These are phyloP conservation scores for Phytophthora sojae DNA, from an alignment of 352 stramenopile genomes.

Conservation along the genomic window DNA sequence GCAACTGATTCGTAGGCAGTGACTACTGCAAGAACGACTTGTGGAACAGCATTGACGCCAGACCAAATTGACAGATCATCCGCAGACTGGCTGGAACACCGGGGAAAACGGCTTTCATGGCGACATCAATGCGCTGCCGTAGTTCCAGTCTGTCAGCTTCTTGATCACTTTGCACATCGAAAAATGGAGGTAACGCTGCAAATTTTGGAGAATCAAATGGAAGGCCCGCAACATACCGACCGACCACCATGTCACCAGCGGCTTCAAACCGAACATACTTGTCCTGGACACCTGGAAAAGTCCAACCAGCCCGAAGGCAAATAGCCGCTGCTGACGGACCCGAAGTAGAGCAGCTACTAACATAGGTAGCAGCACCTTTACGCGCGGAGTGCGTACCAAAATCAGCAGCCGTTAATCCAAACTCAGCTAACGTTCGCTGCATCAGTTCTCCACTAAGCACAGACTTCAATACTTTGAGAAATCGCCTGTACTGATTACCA, in stretches of 20 bases:
- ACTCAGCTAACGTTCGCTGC: too few relatives aligned
- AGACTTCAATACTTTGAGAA: too few relatives aligned
- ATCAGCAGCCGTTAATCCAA: too few relatives aligned
- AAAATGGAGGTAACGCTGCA: slow-evolving; percentile 27
- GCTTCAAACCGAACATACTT: slow-evolving; percentile 37
- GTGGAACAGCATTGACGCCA: background rate
- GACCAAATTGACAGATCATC: slow-evolving; percentile 2
- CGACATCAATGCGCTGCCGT: background rate
- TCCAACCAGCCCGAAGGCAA: too few relatives aligned
- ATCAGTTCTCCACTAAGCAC: too few relatives aligned
- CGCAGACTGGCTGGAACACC: background rate
- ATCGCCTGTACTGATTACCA: too few relatives aligned
- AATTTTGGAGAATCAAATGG: slow-evolving; percentile 25
- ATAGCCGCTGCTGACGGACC: too few relatives aligned
- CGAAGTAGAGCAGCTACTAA: too few relatives aligned
- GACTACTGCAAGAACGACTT: background rate
- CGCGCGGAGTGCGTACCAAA: too few relatives aligned
- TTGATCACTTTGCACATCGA: background rate
- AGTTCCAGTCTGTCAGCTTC: background rate
- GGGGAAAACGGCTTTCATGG: background rate
- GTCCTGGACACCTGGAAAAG: slow-evolving; percentile 29
- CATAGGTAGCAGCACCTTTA: too few relatives aligned
- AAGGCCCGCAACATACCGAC: slow-evolving; percentile 16
- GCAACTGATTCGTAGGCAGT: too few relatives aligned
- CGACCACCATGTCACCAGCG: slow-evolving; percentile 34